A percentile compares a stretch with the other conserved stretches of the same genome.
phyloP scores from a whole-genome alignment of 768 basidiomycete genomes.

The Termitomyces sp. region DNA sequence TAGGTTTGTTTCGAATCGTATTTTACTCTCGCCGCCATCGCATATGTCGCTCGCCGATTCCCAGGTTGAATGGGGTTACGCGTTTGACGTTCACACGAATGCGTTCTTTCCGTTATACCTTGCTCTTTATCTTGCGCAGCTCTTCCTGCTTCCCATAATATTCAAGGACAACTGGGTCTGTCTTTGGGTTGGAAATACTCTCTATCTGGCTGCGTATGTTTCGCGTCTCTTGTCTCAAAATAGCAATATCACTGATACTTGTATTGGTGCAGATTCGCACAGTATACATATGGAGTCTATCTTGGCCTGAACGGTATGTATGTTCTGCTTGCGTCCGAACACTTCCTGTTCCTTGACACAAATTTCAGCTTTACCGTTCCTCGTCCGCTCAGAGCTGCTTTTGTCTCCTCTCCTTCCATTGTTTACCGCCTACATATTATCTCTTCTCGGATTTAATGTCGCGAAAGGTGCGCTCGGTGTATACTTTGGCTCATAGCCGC shows the following conservation, averaged over 20 bases:
- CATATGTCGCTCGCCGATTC: conserved; percentile 68
- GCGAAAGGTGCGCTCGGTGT: conserved; percentile 72
- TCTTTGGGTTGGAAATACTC: conserved; percentile 85
- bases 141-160: conserved; percentile 80
- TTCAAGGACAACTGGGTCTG: conserved; percentile 91
- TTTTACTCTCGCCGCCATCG: conserved; percentile 65
- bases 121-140: conserved; percentile 82
- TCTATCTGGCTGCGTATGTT: conserved; percentile 79
- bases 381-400: conserved; percentile 83
- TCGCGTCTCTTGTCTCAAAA: neutral
- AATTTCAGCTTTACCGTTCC: conserved; percentile 80
- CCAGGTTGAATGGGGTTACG: conserved; percentile 87
- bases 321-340: neutral
- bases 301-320: conserved; percentile 77
- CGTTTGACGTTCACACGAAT: conserved; percentile 95
- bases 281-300: conserved; percentile 91
- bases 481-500: conserved; percentile 59
- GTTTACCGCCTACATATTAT: conserved; percentile 80
- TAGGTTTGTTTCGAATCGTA: conserved; percentile 68
- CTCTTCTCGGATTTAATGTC: conserved; percentile 87
- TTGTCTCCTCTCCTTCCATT: conserved; percentile 88
- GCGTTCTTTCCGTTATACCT: conserved; percentile 94
- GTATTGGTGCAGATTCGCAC: conserved; percentile 54
- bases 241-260: neutral
- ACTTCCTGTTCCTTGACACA: conserved; percentile 6